Conservation (phyloP, 2,329 filamentous ascomycete genomes). For the Dactylonectria macrodidyma region DNA sequence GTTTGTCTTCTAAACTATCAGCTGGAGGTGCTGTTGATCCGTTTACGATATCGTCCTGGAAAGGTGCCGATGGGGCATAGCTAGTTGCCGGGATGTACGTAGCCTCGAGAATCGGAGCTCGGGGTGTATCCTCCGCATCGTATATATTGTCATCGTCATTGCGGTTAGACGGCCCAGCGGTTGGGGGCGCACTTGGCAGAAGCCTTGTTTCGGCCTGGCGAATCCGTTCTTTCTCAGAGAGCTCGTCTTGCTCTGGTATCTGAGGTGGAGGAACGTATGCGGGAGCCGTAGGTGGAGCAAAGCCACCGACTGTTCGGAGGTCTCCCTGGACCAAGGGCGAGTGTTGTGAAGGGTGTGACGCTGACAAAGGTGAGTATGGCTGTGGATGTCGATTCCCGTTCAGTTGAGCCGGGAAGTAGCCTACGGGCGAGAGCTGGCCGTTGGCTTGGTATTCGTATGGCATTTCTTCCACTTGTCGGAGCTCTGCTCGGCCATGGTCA, state of each 20-base stretch:
- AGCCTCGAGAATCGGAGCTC: conserved; percentile 30
- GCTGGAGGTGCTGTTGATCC: conserved; percentile 50
- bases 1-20: conserved; percentile 76
- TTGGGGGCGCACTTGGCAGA: conserved; percentile 81
- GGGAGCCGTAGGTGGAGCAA: conserved; percentile 52
- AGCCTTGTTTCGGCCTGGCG: conserved; percentile 83
- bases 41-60: conserved; percentile 59
- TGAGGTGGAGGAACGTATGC: conserved; percentile 73
- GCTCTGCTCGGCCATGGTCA: conserved; percentile 45
- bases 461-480: conserved; percentile 41
- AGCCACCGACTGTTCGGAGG: conserved; percentile 34
- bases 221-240: conserved; percentile 87
- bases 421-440: conserved; percentile 38
- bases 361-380: conserved; percentile 31
- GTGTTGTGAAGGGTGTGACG: conserved; percentile 39
- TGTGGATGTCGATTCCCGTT: conserved; percentile 55
- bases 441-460: conserved; percentile 39
- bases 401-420: conserved; percentile 49
- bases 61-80: conserved; percentile 60
- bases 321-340: conserved; percentile 31
- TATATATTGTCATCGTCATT: conserved; percentile 66
- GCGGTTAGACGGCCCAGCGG: conserved; percentile 46
- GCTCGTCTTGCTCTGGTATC: conserved; percentile 69
- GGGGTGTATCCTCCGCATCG: conserved; percentile 60
- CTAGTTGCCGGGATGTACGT: conserved; percentile 34